Percentiles rank a stretch among this genome's conserved stretches.
phyloP scores from a whole-genome alignment of 768 basidiomycete species.

The Collybia sp. region DNA sequence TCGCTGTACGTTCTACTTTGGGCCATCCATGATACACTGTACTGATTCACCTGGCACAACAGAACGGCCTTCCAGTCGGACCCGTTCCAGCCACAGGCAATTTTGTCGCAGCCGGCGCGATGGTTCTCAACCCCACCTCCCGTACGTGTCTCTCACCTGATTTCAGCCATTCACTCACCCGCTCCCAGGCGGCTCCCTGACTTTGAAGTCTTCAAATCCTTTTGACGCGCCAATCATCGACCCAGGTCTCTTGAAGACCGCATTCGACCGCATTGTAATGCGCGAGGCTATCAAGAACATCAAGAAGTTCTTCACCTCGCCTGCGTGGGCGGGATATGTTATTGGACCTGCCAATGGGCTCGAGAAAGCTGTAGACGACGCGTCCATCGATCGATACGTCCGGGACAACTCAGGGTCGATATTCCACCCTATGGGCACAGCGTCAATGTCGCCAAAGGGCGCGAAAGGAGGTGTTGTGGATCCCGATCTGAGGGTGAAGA shows the following conservation, averaged over 20 bases:
- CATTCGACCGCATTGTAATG: constrained; percentile 22
- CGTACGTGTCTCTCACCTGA: neutral
- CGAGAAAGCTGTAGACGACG: constrained; percentile 22
- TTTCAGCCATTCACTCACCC: constrained; percentile 8
- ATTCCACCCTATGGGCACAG: constrained; percentile 28
- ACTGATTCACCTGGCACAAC: constrained; percentile 20
- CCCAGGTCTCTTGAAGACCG: constrained; percentile 35
- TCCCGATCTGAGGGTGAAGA: constrained; percentile 32
- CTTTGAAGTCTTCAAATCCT: constrained; percentile 33
- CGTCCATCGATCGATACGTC: constrained; percentile 21
- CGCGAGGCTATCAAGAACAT: constrained; percentile 19
- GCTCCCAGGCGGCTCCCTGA: constrained; percentile 18
- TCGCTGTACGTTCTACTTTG: neutral
- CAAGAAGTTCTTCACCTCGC: constrained; percentile 17
- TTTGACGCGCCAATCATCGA: constrained; percentile 44
- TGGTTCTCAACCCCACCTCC: constrained; percentile 10
- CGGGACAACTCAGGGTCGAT: constrained; percentile 18
- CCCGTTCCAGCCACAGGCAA: neutral
- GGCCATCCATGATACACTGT: constrained; percentile 19
- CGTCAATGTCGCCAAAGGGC: constrained; percentile 23
- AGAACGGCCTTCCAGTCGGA: constrained; percentile 2
- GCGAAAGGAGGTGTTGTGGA: constrained; percentile 29
- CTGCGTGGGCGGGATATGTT: constrained; percentile 21
- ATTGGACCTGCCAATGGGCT: constrained; percentile 9
- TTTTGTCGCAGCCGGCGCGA: neutral